These are phyloP conservation scores for Botrytis medusae DNA, from an alignment of 2,329 filamentous ascomycete species.

Conservation along the genomic window DNA sequence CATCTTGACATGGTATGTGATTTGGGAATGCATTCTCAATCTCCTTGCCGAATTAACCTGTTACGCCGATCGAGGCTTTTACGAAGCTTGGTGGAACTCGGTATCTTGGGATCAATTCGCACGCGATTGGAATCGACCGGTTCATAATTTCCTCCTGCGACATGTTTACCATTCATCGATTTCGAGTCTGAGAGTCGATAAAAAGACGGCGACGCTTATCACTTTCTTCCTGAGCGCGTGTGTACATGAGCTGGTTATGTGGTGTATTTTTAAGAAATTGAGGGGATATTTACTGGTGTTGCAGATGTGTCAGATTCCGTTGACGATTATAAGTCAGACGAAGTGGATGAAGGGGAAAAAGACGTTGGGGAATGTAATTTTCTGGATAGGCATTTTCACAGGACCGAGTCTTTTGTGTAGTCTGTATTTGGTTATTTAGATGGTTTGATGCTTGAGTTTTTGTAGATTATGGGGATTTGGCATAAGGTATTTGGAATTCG, in stretches of 20 bases:
- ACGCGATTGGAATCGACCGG: constrained; percentile 78
- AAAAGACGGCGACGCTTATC: constrained; percentile 62
- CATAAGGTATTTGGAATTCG: not conserved
- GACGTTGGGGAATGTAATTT: constrained; percentile 70
- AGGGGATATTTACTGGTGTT: constrained; percentile 70
- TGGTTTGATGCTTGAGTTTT: not conserved
- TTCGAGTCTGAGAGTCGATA: constrained; percentile 68
- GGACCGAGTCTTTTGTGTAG: constrained; percentile 68
- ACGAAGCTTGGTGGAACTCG: constrained; percentile 64
- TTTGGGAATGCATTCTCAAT: constrained; percentile 76
- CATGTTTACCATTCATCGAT: constrained; percentile 81
- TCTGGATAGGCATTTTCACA: constrained; percentile 78
- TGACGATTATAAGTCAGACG: constrained; percentile 66
- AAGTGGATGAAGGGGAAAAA: constrained; percentile 61
- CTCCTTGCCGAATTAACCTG: constrained; percentile 72
- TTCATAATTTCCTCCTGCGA: constrained; percentile 71
- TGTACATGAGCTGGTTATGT: constrained; percentile 44
- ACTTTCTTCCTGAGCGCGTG: constrained; percentile 41
- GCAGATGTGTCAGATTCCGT: constrained; percentile 72
- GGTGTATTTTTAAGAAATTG: constrained; percentile 76
- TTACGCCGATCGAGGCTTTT: constrained; percentile 76
- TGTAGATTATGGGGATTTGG: not conserved
- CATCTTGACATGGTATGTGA: constrained; percentile 71
- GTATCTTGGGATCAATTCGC: constrained; percentile 75
- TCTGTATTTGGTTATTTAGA: constrained; percentile 56